Base-by-base conservation (phyloP, 2,329 filamentous ascomycete species). In the Orbilia blumenaviensis region DNA sequence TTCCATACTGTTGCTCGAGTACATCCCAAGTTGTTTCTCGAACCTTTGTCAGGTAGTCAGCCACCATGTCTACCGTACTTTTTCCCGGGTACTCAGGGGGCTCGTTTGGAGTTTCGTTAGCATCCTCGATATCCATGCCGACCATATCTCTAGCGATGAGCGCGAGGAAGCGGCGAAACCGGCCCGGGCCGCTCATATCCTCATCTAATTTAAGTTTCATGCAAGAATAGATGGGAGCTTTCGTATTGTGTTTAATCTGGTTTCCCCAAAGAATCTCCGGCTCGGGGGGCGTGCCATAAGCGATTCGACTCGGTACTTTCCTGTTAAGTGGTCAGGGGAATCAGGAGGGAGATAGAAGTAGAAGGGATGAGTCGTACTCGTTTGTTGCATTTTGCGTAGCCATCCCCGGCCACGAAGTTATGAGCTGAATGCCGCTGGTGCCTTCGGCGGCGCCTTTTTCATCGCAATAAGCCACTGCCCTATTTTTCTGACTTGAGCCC, bases 401-500 rank as follows among this genome's bases (percentile, higher is more conserved):
- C 48, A 54, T 32, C 4, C 80, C 78, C 0, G 81, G 81, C 81
- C 81, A 83, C 29, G 80, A 77, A 0, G 78, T 60, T 4, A 83
- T 64, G 8, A 82, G 54, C 9, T 80, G 66, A 23, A 82, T 80
- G 0, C 80, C 46, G 0, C 64, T 77, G 0, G 46, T 68, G 3
- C 32, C 72, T 2, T 78, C 77, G 1, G 79, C 79, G 0, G 79
- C 77, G 27, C 73, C 69, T 32, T 44, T 44, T 12, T 25, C 56
- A 34, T 83, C 82, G 32, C 81, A 82, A 62, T 80, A 82, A 0
- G 81, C 71, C 0, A 83, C 80, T 12, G 82, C 82, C 3, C 56
- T 61, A 21, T 42, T 44, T 36, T 36, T 29, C 21, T 23, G 3
- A 61, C 14, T 42, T 61, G 1, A 61, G 23, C 12, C 21, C 16